These are phyloP conservation scores for Aspergillus flavus DNA, from an alignment of 2,329 filamentous ascomycete genomes.

Conservation along the genomic window DNA sequence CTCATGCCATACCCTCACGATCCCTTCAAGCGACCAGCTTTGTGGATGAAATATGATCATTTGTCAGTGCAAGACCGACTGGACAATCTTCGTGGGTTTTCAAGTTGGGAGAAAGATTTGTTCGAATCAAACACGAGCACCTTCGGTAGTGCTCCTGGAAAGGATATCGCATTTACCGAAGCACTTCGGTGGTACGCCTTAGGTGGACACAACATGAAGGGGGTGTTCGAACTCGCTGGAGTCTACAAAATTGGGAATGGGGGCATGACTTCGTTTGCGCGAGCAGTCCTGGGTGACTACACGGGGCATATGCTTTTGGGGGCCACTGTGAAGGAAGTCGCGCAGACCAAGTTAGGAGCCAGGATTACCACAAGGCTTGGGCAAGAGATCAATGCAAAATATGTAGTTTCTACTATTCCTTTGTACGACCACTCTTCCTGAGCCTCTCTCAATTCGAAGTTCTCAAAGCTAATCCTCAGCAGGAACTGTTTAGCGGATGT, in stretches of 20 bases:
- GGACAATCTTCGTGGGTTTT: constrained; percentile 25
- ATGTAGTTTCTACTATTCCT: constrained; percentile 10
- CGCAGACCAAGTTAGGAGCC: not conserved
- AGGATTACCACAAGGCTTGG: not conserved
- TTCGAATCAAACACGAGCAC: constrained; percentile 25
- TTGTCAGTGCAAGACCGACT: constrained; percentile 33
- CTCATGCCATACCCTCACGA: constrained; percentile 44
- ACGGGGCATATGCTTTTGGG: constrained; percentile 13
- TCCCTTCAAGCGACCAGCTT: constrained; percentile 27
- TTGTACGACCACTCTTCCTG: not conserved
- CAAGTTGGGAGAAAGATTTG: constrained; percentile 22
- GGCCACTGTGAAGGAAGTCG: not conserved
- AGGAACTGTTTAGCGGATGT: constrained; percentile 20
- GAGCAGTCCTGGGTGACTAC: constrained; percentile 15
- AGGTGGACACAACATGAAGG: constrained; percentile 26
- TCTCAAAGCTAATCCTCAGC: not conserved
- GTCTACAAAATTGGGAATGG: constrained; percentile 32
- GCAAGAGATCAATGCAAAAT: not conserved
- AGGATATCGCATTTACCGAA: constrained; percentile 30
- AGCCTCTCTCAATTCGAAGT: not conserved
- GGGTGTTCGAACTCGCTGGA: constrained; percentile 24
- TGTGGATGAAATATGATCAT: constrained; percentile 33
- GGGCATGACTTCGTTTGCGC: constrained; percentile 24
- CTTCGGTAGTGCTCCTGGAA: constrained; percentile 18
- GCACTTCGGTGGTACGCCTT: constrained; percentile 34